phyloP scores from a whole-genome alignment of 768 basidiomycete genomes.

The Collybia sordida region DNA sequence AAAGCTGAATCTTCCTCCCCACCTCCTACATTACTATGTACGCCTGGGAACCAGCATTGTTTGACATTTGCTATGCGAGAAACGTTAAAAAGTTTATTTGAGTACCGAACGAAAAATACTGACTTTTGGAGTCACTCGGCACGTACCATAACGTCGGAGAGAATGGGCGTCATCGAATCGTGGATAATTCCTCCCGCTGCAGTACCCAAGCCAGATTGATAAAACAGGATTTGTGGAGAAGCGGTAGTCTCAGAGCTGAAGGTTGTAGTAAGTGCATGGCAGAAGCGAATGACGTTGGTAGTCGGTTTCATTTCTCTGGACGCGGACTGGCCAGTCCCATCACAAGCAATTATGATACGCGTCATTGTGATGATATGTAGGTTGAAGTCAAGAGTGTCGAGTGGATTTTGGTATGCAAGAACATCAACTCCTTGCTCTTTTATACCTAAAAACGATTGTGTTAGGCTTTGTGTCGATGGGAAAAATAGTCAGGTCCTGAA shows the following conservation, averaged over 20 bases:
- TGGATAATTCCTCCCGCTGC: not conserved
- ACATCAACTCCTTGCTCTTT: too few relatives aligned
- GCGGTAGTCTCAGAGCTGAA: not conserved
- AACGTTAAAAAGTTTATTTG: not conserved
- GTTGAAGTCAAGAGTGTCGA: too few relatives aligned
- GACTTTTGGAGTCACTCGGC: not conserved
- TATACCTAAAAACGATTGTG: too few relatives aligned
- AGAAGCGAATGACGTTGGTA: slow-evolving; percentile 1
- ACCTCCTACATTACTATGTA: slow-evolving; percentile 19
- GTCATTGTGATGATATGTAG: not conserved
- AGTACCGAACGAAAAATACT: too few relatives aligned
- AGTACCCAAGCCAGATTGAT: not conserved
- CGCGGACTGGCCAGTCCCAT: slow-evolving; percentile 3
- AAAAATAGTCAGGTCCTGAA: too few relatives aligned
- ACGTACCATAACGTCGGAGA: slow-evolving; percentile 6
- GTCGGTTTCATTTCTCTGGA: not conserved
- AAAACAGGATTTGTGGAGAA: slow-evolving; percentile 3
- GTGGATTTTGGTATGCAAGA: too few relatives aligned
- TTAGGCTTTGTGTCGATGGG: too few relatives aligned
- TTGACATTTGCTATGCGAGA: not conserved
- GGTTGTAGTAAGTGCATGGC: not conserved
- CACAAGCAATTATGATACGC: slow-evolving; percentile 1
- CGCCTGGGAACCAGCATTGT: slow-evolving; percentile 24
- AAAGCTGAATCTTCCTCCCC: slow-evolving; percentile 11
- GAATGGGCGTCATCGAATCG: slow-evolving; percentile 2